Evolutionary conservation across 208 protist genomes (phyloP).

Genomic region (Trypanosomatidae sp.): DNA sequence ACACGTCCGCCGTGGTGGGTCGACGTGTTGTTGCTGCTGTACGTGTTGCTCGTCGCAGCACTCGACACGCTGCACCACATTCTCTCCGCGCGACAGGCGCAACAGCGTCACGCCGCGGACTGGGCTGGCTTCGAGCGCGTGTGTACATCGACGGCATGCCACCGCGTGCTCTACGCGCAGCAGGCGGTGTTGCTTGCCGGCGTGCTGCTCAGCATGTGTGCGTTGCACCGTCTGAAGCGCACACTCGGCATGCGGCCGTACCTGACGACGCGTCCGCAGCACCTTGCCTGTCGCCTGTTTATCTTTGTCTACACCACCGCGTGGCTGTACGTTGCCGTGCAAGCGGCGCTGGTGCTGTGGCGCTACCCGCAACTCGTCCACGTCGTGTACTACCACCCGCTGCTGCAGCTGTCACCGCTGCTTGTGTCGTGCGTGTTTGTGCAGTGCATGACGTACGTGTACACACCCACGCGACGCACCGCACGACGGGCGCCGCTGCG

Average conservation of each 20-base stretch:
- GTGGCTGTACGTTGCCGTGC: conserved; percentile 37
- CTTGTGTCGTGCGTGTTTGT: conserved; percentile 52
- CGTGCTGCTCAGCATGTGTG: conserved; percentile 25
- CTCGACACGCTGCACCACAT: too few species aligned
- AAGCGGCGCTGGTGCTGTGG: conserved; percentile 20
- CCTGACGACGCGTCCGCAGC: conserved; percentile 58
- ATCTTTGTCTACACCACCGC: conserved; percentile 66
- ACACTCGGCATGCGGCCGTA: conserved; percentile 49
- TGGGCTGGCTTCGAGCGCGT: conserved; percentile 9
- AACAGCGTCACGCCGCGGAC: too few species aligned
- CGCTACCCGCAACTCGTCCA: conserved; percentile 35
- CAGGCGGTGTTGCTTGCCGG: conserved; percentile 28
- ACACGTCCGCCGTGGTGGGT: conserved; percentile 19
- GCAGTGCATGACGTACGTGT: conserved; percentile 63
- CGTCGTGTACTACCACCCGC: conserved; percentile 50
- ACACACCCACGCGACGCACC: conserved; percentile 36
- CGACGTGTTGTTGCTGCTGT: conserved; percentile 9
- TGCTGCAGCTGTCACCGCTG: conserved; percentile 48
- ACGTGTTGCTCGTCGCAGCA: conserved; percentile 10
- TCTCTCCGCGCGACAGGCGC: conserved; percentile 11
- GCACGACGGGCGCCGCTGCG: conserved; percentile 46
- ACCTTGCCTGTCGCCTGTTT: conserved; percentile 66
- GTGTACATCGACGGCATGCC: conserved; percentile 16
- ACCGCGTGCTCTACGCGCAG: conserved; percentile 8
- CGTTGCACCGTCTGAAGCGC: conserved; percentile 32